Base-by-base conservation (phyloP, 2,329 filamentous ascomycete genomes). In the Arthrobotrys pseudoclavata region DNA sequence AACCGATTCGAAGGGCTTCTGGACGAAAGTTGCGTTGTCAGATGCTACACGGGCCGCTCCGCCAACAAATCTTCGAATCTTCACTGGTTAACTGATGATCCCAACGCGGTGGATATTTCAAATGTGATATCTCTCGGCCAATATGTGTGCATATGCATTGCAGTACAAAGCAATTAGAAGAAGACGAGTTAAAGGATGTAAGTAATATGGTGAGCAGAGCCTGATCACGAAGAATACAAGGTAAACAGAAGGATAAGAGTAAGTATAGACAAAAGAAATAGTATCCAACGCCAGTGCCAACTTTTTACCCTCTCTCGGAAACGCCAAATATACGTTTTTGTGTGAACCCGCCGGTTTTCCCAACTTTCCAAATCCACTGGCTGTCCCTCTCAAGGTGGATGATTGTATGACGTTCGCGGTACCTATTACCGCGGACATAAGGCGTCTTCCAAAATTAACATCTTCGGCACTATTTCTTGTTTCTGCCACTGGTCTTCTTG, bases 401-500 rank as follows among this genome's bases (percentile, higher is more conserved):
- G 42, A 22, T 26, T 45, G 47, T n/a, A 53, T 70, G 13, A 15
- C 37, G 34, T 24, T 45, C 57, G 20, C 22, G 15, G 40, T 37
- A 10, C 12, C 45, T 50, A 5, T 3, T 22, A 9, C 48, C 40
- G 22, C 10, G 31, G 42, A 40, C 60, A 22, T 18, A 31, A 42
- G 22, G 10, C 57, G 42, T 24, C 34, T n/a, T n/a, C 34, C 12
- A 18, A 15, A 26, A 34, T 10, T 45, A 34, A 31, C 53, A 37
- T 9, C 15, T 20, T 26, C 34, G n/a, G n/a, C 7, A 29, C 40
- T 70, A 71, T 61, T 53, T 67, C 37, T 50, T 77, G 42, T 52
- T 53, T 20, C 52, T 71, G 26, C 67, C 61, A 34, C 69, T 76
- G 18, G 48, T 57, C 40, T 69, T 71, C 53, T 42, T 69, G 15